Evolutionary conservation across 495 filamentous ascomycete genomes (phyloP).

Genomic region (Penicillium arizonense): DNA sequence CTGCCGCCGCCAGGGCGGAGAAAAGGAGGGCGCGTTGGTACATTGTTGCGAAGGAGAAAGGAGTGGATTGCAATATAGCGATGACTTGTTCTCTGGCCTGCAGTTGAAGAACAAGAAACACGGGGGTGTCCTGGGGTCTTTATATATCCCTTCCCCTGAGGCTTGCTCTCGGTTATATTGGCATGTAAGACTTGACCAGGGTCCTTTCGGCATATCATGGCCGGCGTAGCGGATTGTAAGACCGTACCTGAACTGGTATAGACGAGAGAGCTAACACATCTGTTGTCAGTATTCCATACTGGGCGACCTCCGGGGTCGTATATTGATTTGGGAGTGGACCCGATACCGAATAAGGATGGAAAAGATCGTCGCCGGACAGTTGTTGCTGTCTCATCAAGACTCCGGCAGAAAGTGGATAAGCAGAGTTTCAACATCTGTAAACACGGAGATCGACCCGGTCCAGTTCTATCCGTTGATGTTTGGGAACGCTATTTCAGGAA

Average conservation of each 20-base stretch:
- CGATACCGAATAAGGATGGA: conserved; percentile 15
- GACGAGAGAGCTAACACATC: conserved; percentile 12
- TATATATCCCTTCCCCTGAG: conserved; percentile 20
- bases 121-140: conserved; percentile 4
- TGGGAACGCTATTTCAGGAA: background rate
- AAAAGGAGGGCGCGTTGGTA: conserved; percentile 32
- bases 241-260: conserved; percentile 26
- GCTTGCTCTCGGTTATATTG: background rate
- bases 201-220: conserved; percentile 5
- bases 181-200: conserved; percentile 4
- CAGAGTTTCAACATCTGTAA: conserved; percentile 13
- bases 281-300: conserved; percentile 17
- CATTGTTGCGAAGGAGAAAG: conserved; percentile 21
- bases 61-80: conserved; percentile 7
- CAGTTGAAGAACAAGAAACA: conserved; percentile 22
- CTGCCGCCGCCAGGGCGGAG: conserved; percentile 23
- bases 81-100: conserved; percentile 29
- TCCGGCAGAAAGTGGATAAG: conserved; percentile 7
- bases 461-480: conserved; percentile 9
- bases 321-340: conserved; percentile 21
- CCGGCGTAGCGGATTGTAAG: conserved; percentile 25
- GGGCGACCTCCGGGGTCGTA: conserved; percentile 12
- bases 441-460: conserved; percentile 29
- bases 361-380: conserved; percentile 14
- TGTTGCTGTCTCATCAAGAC: conserved; percentile 2